Evolutionary conservation across 129 eudicot species (phyloP), one percentile per base, ranked within the genome.

Genomic region (Pseudognaphalium luteoalbum): DNA sequence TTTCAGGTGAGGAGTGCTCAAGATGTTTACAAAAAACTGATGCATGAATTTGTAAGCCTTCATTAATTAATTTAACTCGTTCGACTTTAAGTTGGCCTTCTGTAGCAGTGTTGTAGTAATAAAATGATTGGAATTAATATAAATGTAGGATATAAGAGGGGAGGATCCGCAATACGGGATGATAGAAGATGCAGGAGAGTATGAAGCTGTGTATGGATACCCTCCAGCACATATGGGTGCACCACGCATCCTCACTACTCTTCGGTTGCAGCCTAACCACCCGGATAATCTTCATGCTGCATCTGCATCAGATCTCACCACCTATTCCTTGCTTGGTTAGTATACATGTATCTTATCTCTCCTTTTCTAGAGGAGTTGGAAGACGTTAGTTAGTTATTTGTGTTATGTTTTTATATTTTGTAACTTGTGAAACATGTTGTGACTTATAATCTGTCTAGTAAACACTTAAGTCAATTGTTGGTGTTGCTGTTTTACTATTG

Each of bases 141-240:
- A 28, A 21, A 30, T 1, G 34, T 75, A 92, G 97, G 97, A 90
- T 77, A 78, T 86, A 80, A 82, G 80, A 76, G 87, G 84, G 7
- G 96, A 89, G 75, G 97, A 92, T 84, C 96, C 97, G n/a, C 91
- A 82, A 47, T 87, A 78, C 56, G 96, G 96, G 22, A 61, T 90
- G 79, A 92, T 92, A 72, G 93, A 92, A 28, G 87, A 90, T 68
- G 93, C 80, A 72, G 88, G 86, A 57, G 97, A 81, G 42, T 92
- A 89, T 63, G 91, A 82, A 42, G 61, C 87, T 6, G 74, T 86
- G 44, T 77, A 83, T 11, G 91, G 93, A 64, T 89, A 66, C 80
- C 62, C 84, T 0, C 80, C 75, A 41, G 80, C 79, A 41, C 82
- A 82, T 69, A 72, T 80, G n/a, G 83, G 65, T 54, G 68, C 54